These are phyloP conservation scores for Candida mattraensis DNA, from an alignment of 805 yeast species.

Conservation along the genomic window DNA sequence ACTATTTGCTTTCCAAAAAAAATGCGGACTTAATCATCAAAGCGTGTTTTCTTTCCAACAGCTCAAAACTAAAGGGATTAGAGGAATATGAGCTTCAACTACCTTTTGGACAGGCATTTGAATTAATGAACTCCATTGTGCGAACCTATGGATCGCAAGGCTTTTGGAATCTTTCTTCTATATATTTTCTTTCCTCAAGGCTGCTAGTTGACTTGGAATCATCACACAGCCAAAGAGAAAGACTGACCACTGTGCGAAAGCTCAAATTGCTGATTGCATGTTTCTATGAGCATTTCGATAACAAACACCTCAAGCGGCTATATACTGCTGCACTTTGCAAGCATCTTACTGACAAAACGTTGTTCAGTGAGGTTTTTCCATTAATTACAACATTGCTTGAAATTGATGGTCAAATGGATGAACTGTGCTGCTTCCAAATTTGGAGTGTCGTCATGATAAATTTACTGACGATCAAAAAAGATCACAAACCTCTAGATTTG, in stretches of 20 bases:
- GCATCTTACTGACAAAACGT: conserved; percentile 17
- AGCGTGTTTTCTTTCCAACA: conserved; percentile 1
- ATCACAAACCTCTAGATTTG: no score
- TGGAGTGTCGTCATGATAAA: no score
- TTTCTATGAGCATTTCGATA: conserved; percentile 20
- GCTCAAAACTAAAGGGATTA: conserved; percentile 8
- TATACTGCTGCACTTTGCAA: conserved; percentile 24
- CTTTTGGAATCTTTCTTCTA: conserved; percentile 37
- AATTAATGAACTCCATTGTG: conserved; percentile 11
- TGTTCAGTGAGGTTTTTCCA: conserved; percentile 29
- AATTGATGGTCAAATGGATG: conserved; percentile 6
- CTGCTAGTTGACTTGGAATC: conserved; percentile 28
- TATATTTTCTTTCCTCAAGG: conserved; percentile 41
- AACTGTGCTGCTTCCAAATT: no score
- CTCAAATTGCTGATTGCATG: conserved; percentile 38
- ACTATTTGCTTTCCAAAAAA: not conserved
- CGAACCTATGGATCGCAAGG: conserved; percentile 6
- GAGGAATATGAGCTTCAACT: conserved; percentile 20
- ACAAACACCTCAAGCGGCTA: conserved; percentile 22
- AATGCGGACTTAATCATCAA: not conserved
- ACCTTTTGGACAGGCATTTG: conserved; percentile 7
- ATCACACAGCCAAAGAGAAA: conserved; percentile 27
- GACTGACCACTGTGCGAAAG: conserved; percentile 32
- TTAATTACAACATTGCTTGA: conserved; percentile 26
- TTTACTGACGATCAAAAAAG: no score